phyloP scores from a whole-genome alignment of 345 rosid genomes.

The Atalantia buxifolia region DNA sequence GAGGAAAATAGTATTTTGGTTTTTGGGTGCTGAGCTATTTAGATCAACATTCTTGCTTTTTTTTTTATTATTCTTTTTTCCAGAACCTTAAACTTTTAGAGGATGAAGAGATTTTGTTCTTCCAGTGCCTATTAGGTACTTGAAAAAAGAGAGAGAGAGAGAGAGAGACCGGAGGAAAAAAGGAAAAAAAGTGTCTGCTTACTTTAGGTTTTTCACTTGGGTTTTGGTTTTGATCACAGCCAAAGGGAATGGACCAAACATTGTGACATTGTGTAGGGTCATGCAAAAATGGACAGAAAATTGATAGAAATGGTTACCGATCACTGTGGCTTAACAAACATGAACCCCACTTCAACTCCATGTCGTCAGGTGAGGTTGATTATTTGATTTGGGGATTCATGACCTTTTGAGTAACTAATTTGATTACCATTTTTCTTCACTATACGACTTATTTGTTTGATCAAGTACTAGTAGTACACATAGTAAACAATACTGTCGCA shows the following conservation, averaged over 20 bases:
- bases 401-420: not conserved
- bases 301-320: not conserved
- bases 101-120: not conserved
- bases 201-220: not conserved
- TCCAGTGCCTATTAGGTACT: slow-evolving; percentile 3
- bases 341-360: slow-evolving; percentile 19
- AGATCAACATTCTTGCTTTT: slow-evolving; percentile 19
- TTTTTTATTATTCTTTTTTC: slow-evolving; percentile 15
- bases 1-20: not conserved
- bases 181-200: not conserved
- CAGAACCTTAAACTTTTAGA: slow-evolving; percentile 21
- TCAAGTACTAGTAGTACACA: too few relatives aligned
- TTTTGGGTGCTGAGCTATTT: slow-evolving; percentile 10
- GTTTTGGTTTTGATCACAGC: not conserved
- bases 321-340: slow-evolving; percentile 11
- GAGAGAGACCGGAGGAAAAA: not conserved
- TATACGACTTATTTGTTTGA: not conserved
- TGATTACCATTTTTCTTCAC: not conserved
- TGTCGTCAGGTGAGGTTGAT: slow-evolving; percentile 35
- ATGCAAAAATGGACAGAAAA: slow-evolving; percentile 16
- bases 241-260: slow-evolving; percentile 1
- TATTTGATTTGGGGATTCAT: not conserved
- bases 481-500: too few relatives aligned
- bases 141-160: not conserved
- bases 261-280: slow-evolving; percentile 21